A percentile compares a stretch with the other conserved stretches of the same genome.
Conservation (phyloP, 805 yeast genomes). For the Spathaspora gorwiae region DNA sequence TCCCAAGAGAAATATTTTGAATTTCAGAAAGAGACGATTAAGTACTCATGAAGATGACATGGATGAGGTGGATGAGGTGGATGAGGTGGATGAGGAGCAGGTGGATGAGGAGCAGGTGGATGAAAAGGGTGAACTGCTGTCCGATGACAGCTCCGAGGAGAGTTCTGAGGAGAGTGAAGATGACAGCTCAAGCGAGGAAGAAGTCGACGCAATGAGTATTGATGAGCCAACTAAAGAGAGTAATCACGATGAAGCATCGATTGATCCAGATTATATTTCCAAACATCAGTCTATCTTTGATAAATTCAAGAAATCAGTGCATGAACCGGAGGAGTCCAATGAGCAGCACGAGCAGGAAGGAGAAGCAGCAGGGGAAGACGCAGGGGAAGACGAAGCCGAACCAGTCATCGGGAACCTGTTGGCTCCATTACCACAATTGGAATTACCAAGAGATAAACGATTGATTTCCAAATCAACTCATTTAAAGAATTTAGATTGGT, state of each 20-base stretch:
- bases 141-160: neutral
- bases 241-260: conserved; percentile 1
- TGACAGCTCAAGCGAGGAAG: conserved; percentile 6
- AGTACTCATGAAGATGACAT: conserved; percentile 2
- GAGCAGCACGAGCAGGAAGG: conserved; percentile 5
- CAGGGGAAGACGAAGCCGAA: conserved; percentile 15
- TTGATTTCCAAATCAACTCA: conserved; percentile 24
- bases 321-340: neutral
- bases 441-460: conserved; percentile 49
- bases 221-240: conserved; percentile 11
- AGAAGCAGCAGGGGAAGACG: conserved; percentile 12
- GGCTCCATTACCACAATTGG: conserved; percentile 84
- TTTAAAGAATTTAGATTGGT: conserved; percentile 53
- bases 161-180: conserved; percentile 3
- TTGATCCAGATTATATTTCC: conserved; percentile 14
- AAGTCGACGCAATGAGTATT: conserved; percentile 4
- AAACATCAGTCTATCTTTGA: conserved; percentile 50
- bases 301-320: conserved; percentile 41
- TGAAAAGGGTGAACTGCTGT: neutral
- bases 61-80: conserved; percentile 10
- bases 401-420: conserved; percentile 29
- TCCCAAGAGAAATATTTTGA: neutral
- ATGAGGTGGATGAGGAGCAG: conserved; percentile 8
- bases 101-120: conserved; percentile 4
- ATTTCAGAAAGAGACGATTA: conserved; percentile 6